A percentile compares a stretch with the other conserved stretches of the same genome.
Evolutionary conservation across 345 rosid genomes (phyloP).

Genomic region (Gossypium stocksii): DNA sequence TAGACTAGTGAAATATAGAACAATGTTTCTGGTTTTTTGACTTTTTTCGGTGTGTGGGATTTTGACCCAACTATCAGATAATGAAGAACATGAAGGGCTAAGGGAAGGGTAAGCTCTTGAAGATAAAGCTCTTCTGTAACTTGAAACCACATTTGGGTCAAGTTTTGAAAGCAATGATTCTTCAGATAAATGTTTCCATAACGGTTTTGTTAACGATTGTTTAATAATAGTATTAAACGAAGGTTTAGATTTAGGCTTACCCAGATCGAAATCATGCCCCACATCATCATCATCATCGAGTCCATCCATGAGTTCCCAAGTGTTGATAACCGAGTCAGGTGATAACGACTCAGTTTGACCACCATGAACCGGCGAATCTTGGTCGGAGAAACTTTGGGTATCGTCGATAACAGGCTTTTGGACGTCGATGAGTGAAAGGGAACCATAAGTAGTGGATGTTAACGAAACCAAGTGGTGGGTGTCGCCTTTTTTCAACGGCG

Average conservation of each 20-base stretch:
- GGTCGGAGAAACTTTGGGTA: constrained; percentile 22
- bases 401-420: constrained; percentile 7
- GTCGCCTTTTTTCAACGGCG: constrained; percentile 78
- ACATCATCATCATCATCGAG: constrained; percentile 67
- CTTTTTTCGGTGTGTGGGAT: constrained; percentile 18
- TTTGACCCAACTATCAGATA: constrained; percentile 15
- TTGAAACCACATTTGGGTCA: constrained; percentile 60
- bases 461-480: constrained; percentile 83
- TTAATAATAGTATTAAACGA: neutral
- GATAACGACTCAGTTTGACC: constrained; percentile 32
- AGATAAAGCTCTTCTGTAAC: constrained; percentile 63
- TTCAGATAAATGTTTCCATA: constrained; percentile 74
- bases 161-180: constrained; percentile 57
- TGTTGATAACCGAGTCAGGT: constrained; percentile 84
- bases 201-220: constrained; percentile 36
- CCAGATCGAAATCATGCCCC: constrained; percentile 28
- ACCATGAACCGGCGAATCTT: constrained; percentile 14
- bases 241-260: constrained; percentile 21
- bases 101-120: constrained; percentile 25
- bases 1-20: constrained; percentile 67
- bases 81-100: constrained; percentile 23
- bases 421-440: constrained; percentile 51
- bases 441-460: constrained; percentile 83
- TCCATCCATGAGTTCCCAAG: constrained; percentile 98
- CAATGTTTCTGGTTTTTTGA: constrained; percentile 31